phyloP scores from a whole-genome alignment of 2,329 filamentous ascomycete genomes.

The Leptodontidium sp. region DNA sequence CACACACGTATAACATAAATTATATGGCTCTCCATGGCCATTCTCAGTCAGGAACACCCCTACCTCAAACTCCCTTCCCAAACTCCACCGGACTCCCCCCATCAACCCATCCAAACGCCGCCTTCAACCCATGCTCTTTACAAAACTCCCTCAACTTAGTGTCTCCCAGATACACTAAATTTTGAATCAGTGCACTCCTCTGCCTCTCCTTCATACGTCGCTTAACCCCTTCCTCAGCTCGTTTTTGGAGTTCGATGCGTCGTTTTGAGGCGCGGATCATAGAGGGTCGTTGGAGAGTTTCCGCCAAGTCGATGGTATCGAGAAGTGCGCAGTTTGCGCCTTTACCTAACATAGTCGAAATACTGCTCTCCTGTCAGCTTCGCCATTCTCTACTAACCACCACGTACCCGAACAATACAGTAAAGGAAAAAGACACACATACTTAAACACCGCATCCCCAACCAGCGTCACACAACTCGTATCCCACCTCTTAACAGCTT shows the following conservation, averaged over 20 bases:
- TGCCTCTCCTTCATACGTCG: conserved; percentile 39
- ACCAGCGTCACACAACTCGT: conserved; percentile 39
- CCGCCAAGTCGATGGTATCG: conserved; percentile 41
- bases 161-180: conserved; percentile 41
- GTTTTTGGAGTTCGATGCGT: conserved; percentile 26
- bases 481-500: conserved; percentile 40
- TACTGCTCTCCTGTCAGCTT: conserved; percentile 27
- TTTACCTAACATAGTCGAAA: conserved; percentile 42
- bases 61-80: not conserved
- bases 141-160: conserved; percentile 39
- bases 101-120: conserved; percentile 32
- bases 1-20: too few relatives aligned
- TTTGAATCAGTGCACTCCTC: conserved; percentile 40
- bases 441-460: conserved; percentile 44
- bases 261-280: conserved; percentile 23
- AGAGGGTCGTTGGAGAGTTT: conserved; percentile 27
- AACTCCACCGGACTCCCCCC: conserved; percentile 15
- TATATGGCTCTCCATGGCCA: too few relatives aligned
- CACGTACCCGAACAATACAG: too few relatives aligned
- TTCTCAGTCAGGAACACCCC: too few relatives aligned
- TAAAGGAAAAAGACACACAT: conserved; percentile 11
- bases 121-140: conserved; percentile 36
- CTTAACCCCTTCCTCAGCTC: conserved; percentile 39
- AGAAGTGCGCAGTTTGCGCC: conserved; percentile 44
- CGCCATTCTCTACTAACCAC: too few relatives aligned